Evolutionary conservation across 2,329 filamentous ascomycete genomes (phyloP).

Genomic region (Blastomyces percursus): DNA sequence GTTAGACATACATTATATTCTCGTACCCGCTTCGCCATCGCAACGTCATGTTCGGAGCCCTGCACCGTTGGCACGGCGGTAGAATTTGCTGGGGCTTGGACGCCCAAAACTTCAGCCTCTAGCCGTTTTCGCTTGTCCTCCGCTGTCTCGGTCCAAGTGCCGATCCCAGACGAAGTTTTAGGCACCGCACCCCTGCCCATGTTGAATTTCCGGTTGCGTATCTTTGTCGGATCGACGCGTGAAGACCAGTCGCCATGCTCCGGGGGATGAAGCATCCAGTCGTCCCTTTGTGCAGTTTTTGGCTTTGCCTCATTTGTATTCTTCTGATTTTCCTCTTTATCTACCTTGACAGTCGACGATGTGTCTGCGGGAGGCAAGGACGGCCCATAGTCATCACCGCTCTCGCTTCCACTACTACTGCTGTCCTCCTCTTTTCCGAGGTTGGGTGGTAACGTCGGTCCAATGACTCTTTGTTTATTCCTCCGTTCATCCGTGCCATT

Average conservation of each 20-base stretch:
- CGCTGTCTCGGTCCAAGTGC: conserved; percentile 82
- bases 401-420: conserved; percentile 28
- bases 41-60: conserved; percentile 6
- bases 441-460: conserved; percentile 40
- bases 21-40: conserved; percentile 12
- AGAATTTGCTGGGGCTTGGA: conserved; percentile 32
- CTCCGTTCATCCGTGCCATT: neutral
- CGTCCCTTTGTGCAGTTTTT: conserved; percentile 56
- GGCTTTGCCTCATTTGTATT: conserved; percentile 22
- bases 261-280: conserved; percentile 69
- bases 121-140: conserved; percentile 72
- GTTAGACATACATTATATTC: conserved; percentile 16
- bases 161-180: conserved; percentile 31
- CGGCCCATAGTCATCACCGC: conserved; percentile 31
- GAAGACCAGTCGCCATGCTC: conserved; percentile 42
- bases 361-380: conserved; percentile 16
- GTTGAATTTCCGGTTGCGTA: conserved; percentile 70
- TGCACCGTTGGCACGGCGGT: neutral
- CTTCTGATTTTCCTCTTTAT: neutral
- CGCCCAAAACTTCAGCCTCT: conserved; percentile 70
- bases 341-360: neutral
- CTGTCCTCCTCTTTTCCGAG: conserved; percentile 17
- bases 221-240: conserved; percentile 67
- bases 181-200: conserved; percentile 50
- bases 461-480: conserved; percentile 43